These are phyloP conservation scores for Rubroboletus pulcherrimus DNA, from an alignment of 768 basidiomycete genomes.

Conservation along the genomic window DNA sequence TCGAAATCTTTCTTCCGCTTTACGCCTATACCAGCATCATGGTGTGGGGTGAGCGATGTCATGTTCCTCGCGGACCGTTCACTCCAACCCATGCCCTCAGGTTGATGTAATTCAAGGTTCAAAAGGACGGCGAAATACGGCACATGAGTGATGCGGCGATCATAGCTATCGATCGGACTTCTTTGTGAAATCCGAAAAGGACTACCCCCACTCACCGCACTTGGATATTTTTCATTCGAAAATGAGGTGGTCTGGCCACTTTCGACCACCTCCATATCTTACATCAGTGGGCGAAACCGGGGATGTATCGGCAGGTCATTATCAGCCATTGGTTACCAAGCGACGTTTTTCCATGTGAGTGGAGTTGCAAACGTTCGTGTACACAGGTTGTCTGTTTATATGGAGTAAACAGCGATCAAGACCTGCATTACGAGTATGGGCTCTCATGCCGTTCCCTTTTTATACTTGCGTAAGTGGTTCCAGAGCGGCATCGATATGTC, in stretches of 20 bases:
- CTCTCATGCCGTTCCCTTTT: background rate
- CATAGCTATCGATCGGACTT: constrained; percentile 19
- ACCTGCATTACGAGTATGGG: background rate
- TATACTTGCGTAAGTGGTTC: constrained; percentile 6
- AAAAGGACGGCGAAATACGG: constrained; percentile 9
- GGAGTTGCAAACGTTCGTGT: background rate
- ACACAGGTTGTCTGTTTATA: background rate
- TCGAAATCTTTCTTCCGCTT: background rate
- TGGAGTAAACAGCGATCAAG: constrained; percentile 9
- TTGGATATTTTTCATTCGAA: constrained; percentile 27
- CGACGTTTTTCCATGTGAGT: constrained; percentile 11
- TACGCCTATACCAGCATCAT: background rate
- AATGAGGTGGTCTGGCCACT: constrained; percentile 11
- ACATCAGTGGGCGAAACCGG: constrained; percentile 12
- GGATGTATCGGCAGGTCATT: constrained; percentile 3
- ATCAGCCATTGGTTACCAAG: constrained; percentile 4
- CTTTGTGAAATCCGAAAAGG: constrained; percentile 10
- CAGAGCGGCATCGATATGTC: constrained; percentile 1
- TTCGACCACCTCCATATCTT: constrained; percentile 9
- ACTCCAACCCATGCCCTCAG: constrained; percentile 1
- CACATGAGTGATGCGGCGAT: constrained; percentile 20
- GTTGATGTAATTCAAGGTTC: constrained; percentile 14
- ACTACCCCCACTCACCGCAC: constrained; percentile 10
- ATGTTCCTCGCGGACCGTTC: background rate
- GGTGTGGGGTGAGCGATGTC: background rate